Base-by-base conservation (phyloP, 495 filamentous ascomycete genomes). In the Terfezia boudieri region DNA sequence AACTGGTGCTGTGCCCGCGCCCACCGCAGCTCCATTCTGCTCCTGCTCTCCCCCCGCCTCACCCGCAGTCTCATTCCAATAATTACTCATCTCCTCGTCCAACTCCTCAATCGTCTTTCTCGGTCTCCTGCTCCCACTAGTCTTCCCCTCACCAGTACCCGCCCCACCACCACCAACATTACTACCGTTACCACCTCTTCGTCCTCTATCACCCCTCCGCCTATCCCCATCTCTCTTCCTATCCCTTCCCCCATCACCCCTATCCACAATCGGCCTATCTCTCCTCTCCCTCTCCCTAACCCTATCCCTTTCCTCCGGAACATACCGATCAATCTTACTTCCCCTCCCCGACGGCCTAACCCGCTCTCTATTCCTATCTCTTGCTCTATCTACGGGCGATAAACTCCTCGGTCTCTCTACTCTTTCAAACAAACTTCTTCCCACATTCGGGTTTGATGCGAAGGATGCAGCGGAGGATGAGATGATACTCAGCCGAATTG, bases 31-130 rank as follows among this genome's bases (percentile, higher is more conserved):
- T 8, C 12, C 12, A 46, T 14, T 20, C 41, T 46, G 14, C 41
- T 46, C 41, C 17, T 20, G 14, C 2, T 14, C 41, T 14, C 17
- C 17, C 17, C 41, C 49, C n/a, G n/a, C 5, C n/a, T n/a, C 23
- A 8, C 26, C 23, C 5, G 16, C 5, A 20, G 2, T 26, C n/a
- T 12, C 49, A 51, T 12, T 23, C 49, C 49, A 96, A 68, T 96
- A 96, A 63, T 94, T 85, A 37, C 79, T 87, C 89, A 96, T 96
- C 70, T 96, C 89, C 37, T 82, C 81, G 63, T 96, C 89, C 41
- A 96, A 71, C 63, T 96, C 83, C 60, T 92, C 84, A 52, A 86
- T 83, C 7, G 88, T 94, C 76, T 94, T 94, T 65, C 77, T 82
- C 2, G 81, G 81, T 52, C 89, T 74, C 26, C 67, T 71, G 48